Evolutionary conservation across 352 stramenopile genomes (phyloP).

Genomic region (Albugo laibachii): DNA sequence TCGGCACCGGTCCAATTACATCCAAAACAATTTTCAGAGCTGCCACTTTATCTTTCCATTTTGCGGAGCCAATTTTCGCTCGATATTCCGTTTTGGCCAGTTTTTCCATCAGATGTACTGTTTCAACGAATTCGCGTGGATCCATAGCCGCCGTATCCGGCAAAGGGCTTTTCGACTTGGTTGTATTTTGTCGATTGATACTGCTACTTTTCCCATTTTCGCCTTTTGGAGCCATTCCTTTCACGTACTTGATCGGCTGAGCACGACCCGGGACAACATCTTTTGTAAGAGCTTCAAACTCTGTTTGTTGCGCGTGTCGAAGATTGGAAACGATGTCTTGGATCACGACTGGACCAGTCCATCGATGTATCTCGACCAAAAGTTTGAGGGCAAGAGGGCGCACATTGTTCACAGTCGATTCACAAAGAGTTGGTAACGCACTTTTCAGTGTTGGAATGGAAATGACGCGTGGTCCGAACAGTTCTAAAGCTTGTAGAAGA

Average conservation of each 20-base stretch:
- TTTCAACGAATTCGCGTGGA: conserved; percentile 69
- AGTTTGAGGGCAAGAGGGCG: conserved; percentile 60
- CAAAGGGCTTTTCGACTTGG: background rate
- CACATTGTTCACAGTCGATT: conserved; percentile 66
- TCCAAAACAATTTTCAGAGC: conserved; percentile 74
- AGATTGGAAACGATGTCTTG: conserved; percentile 66
- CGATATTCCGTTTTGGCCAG: conserved; percentile 66
- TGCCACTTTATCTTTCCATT: conserved; percentile 79
- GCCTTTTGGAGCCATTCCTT: conserved; percentile 23
- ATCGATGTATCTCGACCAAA: conserved; percentile 63
- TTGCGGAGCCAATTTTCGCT: conserved; percentile 40
- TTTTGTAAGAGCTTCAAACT: conserved; percentile 61
- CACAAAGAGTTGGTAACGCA: conserved; percentile 40
- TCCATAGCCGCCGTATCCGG: conserved; percentile 24
- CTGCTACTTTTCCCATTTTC: conserved; percentile 3
- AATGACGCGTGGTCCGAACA: conserved; percentile 55
- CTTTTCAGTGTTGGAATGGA: conserved; percentile 49
- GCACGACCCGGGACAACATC: conserved; percentile 46
- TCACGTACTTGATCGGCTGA: conserved; percentile 42
- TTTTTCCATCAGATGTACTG: conserved; percentile 63
- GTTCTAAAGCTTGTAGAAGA: conserved; percentile 51
- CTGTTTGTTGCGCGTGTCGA: conserved; percentile 61
- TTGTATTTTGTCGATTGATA: conserved; percentile 1
- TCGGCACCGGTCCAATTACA: conserved; percentile 55
- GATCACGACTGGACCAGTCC: conserved; percentile 48